These are phyloP conservation scores for Malania oleifera DNA, from an alignment of 164 flowering plant species.

Conservation along the genomic window DNA sequence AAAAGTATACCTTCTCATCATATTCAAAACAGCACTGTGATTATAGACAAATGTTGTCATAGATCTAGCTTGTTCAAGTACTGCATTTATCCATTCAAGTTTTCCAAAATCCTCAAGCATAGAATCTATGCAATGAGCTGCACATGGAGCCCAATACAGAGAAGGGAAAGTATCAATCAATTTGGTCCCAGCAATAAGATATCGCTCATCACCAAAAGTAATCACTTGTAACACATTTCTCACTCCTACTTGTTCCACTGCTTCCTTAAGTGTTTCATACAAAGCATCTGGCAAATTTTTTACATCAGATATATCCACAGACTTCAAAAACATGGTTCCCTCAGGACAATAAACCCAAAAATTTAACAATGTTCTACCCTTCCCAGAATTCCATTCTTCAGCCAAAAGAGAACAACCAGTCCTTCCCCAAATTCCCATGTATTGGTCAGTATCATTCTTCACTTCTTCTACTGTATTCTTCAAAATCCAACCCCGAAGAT, in stretches of 20 bases:
- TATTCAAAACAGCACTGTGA: slow-evolving; percentile 47
- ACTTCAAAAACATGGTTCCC: slow-evolving; percentile 69
- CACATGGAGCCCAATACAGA: slow-evolving; percentile 77
- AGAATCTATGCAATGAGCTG: slow-evolving; percentile 50
- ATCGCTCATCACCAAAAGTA: slow-evolving; percentile 49
- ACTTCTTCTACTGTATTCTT: slow-evolving; percentile 64
- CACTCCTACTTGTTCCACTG: slow-evolving; percentile 80
- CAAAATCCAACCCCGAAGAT: slow-evolving; percentile 73
- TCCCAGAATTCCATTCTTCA: slow-evolving; percentile 51
- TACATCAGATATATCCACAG: slow-evolving; percentile 54
- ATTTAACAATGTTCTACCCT: slow-evolving; percentile 42
- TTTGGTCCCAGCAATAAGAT: slow-evolving; percentile 49
- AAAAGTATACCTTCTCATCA: slow-evolving; percentile 58
- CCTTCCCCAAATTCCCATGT: slow-evolving; percentile 46
- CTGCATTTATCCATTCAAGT: slow-evolving; percentile 46
- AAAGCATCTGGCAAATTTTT: slow-evolving; percentile 44
- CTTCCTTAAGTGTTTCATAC: slow-evolving; percentile 57
- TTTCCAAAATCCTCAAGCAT: slow-evolving; percentile 72
- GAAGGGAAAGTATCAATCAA: slow-evolving; percentile 54
- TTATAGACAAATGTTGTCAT: slow-evolving; percentile 71
- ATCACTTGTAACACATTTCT: slow-evolving; percentile 76
- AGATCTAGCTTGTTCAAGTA: slow-evolving; percentile 56
- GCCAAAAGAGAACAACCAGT: slow-evolving; percentile 80
- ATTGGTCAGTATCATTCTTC: slow-evolving; percentile 38
- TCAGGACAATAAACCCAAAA: slow-evolving; percentile 66